These are phyloP conservation scores for Pyrenophora seminiperda DNA, from an alignment of 2,329 filamentous ascomycete genomes.

Conservation along the genomic window DNA sequence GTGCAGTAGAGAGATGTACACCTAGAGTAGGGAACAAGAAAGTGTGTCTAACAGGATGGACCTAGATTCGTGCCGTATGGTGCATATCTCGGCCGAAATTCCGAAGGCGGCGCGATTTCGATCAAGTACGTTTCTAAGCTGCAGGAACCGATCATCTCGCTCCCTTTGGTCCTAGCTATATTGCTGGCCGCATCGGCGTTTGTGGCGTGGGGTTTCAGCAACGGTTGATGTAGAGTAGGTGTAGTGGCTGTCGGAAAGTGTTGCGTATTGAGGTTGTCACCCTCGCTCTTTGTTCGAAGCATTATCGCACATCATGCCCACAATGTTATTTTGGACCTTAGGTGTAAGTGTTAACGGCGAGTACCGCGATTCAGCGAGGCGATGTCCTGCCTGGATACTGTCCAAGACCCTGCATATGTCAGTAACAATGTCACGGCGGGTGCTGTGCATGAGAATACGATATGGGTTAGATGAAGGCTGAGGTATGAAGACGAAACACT, in stretches of 20 bases:
- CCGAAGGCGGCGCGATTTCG: no score
- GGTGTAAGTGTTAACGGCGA: conserved; percentile 46
- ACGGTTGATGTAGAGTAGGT: not conserved
- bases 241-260: not conserved
- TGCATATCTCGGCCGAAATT: no score
- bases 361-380: conserved; percentile 77
- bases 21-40: no score
- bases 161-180: not conserved
- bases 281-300: conserved; percentile 11
- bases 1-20: no score
- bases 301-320: conserved; percentile 19
- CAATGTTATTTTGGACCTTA: conserved; percentile 34
- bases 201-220: no score
- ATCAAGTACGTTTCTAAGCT: no score
- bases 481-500: not conserved
- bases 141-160: no score
- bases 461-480: not conserved
- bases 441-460: conserved; percentile 4
- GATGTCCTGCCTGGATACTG: conserved; percentile 74
- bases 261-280: conserved; percentile 4
- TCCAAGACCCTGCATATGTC: conserved; percentile 70
- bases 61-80: no score
- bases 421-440: conserved; percentile 9
- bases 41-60: no score
- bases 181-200: no score